phyloP scores from a whole-genome alignment of 805 yeast genomes.

The Metschnikowia rubicola region DNA sequence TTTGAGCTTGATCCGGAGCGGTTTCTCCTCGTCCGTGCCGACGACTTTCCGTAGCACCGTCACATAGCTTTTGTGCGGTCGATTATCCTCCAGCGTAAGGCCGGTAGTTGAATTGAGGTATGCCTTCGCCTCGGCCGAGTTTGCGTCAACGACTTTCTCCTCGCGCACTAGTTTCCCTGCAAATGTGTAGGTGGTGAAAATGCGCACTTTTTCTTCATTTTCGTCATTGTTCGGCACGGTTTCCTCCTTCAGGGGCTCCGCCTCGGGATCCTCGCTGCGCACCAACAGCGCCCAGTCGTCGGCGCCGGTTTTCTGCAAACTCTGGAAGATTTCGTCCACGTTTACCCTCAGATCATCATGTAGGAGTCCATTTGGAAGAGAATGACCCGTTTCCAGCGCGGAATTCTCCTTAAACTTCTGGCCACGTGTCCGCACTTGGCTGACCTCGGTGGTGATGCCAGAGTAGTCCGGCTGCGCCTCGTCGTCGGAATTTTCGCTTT shows the following conservation, averaged over 20 bases:
- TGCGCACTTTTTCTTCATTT: constrained; percentile 47
- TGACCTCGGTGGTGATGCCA: constrained; percentile 49
- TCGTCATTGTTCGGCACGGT: not conserved
- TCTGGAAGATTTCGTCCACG: constrained; percentile 31
- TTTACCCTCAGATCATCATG: constrained; percentile 24
- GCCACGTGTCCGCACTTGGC: constrained; percentile 66
- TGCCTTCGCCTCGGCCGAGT: constrained; percentile 86
- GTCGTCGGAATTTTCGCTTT: constrained; percentile 21
- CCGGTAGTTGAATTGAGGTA: constrained; percentile 57
- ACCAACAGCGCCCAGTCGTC: constrained; percentile 17
- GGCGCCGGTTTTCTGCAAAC: constrained; percentile 7
- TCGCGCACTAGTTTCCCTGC: constrained; percentile 84
- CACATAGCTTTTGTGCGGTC: constrained; percentile 26
- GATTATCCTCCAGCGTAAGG: constrained; percentile 8
- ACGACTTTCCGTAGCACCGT: constrained; percentile 32
- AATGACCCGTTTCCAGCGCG: not conserved
- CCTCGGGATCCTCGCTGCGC: constrained; percentile 10
- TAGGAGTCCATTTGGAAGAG: constrained; percentile 9
- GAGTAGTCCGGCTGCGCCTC: constrained; percentile 37
- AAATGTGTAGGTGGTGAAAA: constrained; percentile 76
- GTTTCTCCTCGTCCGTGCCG: constrained; percentile 28
- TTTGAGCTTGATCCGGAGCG: constrained; percentile 55
- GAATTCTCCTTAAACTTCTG: constrained; percentile 47
- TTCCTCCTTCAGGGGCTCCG: constrained; percentile 1
- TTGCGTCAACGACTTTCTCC: constrained; percentile 68